Evolutionary conservation across 345 rosid species (phyloP).

Genomic region (Gossypium arboreum): DNA sequence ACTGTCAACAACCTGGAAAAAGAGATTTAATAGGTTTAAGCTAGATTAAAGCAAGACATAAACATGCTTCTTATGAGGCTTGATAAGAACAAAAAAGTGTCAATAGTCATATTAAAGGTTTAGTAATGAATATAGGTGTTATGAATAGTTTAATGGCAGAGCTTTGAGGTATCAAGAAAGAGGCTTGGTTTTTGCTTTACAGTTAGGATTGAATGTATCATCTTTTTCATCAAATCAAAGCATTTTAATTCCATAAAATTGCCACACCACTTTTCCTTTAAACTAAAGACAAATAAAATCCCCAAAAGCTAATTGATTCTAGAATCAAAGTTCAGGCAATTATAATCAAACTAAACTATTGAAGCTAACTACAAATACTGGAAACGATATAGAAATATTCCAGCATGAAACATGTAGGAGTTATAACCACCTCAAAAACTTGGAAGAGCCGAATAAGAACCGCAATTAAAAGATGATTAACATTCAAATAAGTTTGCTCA

Average conservation of each 20-base stretch:
- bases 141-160: too few species aligned
- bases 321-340: too few species aligned
- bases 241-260: too few species aligned
- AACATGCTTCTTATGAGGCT: background rate
- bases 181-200: background rate
- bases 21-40: background rate
- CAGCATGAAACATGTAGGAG: background rate
- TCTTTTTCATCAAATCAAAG: background rate
- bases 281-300: background rate
- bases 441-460: too few species aligned
- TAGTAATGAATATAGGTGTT: background rate
- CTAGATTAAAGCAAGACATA: background rate
- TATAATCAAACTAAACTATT: background rate
- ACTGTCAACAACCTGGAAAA: too few species aligned
- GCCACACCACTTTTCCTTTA: background rate
- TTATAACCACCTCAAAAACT: background rate
- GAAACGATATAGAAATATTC: background rate
- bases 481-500: too few species aligned
- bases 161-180: background rate
- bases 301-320: background rate
- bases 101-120: background rate
- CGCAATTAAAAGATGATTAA: too few species aligned
- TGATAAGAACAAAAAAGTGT: too few species aligned
- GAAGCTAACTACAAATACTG: background rate
- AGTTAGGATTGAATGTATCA: background rate